Conservation (phyloP, 306 rosid genomes). For the Hippophae tibetana region DNA sequence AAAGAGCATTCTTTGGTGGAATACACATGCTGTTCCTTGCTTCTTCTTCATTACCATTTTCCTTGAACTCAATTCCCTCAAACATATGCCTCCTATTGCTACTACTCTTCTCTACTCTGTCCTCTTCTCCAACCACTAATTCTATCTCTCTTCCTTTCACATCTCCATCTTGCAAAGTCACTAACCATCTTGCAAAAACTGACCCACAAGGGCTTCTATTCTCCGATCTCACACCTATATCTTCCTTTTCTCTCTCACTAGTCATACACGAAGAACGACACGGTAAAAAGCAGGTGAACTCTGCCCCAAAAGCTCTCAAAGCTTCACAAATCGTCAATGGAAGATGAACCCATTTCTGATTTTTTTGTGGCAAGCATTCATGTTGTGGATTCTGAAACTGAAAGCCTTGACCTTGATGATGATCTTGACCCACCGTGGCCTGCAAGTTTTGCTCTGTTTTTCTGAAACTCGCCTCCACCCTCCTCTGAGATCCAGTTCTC, state of each 20-base stretch:
- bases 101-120: not conserved
- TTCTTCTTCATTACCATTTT: conserved; percentile 14
- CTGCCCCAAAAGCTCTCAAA: not conserved
- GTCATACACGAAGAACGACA: not conserved
- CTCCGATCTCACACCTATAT: not conserved
- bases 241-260: not conserved
- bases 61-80: not conserved
- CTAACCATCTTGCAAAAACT: not conserved
- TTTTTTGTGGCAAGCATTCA: not conserved
- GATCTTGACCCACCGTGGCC: not conserved
- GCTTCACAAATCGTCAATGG: not conserved
- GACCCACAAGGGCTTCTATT: not conserved
- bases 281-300: not conserved
- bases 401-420: not conserved
- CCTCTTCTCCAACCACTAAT: not conserved
- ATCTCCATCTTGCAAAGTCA: not conserved
- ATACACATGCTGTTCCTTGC: conserved; percentile 51
- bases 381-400: not conserved
- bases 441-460: not conserved
- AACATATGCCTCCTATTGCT: not conserved
- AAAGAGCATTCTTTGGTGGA: conserved; percentile 89
- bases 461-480: conserved; percentile 16
- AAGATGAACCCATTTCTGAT: not conserved
- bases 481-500: conserved; percentile 54
- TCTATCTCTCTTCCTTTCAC: not conserved